Conservation (phyloP, 345 rosid genomes). For the Camelina sativa region DNA sequence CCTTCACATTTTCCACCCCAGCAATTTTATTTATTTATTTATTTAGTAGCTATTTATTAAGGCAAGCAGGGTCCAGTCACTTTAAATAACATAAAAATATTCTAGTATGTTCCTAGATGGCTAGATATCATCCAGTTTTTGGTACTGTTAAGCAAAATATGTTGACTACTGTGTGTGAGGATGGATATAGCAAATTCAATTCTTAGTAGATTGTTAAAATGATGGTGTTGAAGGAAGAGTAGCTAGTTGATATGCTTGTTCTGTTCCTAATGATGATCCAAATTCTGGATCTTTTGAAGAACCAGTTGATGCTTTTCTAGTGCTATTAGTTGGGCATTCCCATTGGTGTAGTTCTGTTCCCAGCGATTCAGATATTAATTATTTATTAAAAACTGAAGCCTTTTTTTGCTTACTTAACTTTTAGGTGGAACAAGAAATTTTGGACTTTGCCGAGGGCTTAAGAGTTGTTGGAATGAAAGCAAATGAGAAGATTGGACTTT, state of each 20-base stretch:
- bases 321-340: too few species aligned
- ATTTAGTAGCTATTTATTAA: not conserved
- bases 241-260: constrained; percentile 1
- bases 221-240: not conserved
- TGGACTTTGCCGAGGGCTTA: constrained; percentile 84
- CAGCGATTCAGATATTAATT: not conserved
- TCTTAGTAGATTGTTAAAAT: not conserved
- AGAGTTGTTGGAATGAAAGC: constrained; percentile 76
- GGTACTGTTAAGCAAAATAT: not conserved
- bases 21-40: not conserved
- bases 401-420: constrained; percentile 35
- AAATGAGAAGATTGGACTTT: constrained; percentile 83
- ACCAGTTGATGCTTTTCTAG: too few species aligned
- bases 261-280: not conserved
- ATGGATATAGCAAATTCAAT: not conserved
- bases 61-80: not conserved
- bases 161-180: not conserved
- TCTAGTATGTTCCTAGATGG: not conserved
- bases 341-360: too few species aligned
- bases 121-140: not conserved
- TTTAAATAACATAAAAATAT: not conserved
- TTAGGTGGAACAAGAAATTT: constrained; percentile 84
- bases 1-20: not conserved
- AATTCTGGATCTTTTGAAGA: too few species aligned
- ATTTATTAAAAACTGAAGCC: not conserved